Base-by-base conservation (phyloP, 2,329 filamentous ascomycete species). In the Beauveria sp. region DNA sequence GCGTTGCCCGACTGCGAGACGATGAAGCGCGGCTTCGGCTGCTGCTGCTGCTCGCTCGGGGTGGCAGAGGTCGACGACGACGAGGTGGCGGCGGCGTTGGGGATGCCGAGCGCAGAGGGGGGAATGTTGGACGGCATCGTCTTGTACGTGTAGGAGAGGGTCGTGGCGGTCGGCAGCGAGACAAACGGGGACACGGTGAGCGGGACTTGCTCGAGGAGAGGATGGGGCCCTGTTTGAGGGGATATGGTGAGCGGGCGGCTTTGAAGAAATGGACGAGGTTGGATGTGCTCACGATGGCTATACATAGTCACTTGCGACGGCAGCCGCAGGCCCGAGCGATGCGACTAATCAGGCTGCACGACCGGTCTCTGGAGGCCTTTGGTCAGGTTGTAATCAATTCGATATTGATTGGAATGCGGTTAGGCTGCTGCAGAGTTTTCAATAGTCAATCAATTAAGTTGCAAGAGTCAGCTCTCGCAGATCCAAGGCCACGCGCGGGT, bases 121-220 rank as follows among this genome's bases (percentile, higher is more conserved):
- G 95, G 93, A 0, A 98, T 84, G 2, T 91, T 89, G 1, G 91
- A 93, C 0, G 93, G 91, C 71, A 98, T 88, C 12, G 87, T 83
- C 72, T 93, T 93, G 83, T 97, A 98, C 68, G 91, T 96, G 79
- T 98, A 98, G 26, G 95, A 93, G 8, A 99, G 85, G 0, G 93
- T 96, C 22, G 93, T 90, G 28, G 93, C 89, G 34, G 90, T 88
- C 12, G 95, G 95, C 38, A 99, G 88, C 64, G 88, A 89, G 69
- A 98, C 86, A 78, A 97, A 97, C 28, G 95, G 95, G 3, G 93
- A 97, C 50, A 98, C 92, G 55, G 92, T 96, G 61, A 99, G 80
- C 34, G 95, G 92, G 46, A 98, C 87, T 77, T 99, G 95, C 67
- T 93, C 90, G 52, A 99, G 86, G 66, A 97, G 85, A 18, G 89